Evolutionary conservation across 148 eudicot species (phyloP), one percentile per base, ranked within the genome.

Genomic region (Diospyros lotus): DNA sequence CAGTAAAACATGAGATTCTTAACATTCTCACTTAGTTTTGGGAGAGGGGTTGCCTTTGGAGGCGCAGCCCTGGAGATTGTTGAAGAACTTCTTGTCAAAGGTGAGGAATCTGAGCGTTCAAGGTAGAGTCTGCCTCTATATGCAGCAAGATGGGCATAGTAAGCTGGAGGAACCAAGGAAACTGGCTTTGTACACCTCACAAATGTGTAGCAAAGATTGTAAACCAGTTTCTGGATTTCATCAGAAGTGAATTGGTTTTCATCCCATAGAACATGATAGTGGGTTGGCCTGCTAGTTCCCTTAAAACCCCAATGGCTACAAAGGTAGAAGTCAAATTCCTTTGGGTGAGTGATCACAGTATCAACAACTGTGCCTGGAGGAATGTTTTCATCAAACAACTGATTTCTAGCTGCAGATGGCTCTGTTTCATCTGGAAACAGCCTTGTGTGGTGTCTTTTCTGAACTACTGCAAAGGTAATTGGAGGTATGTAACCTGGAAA

Each of bases 351-450:
- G 70, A 94, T 87, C 85, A 92, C 89, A 0, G 90, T 85, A 63
- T 94, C 98, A 7, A 94, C 98, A 1, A 94, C 97, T 0, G 98
- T 94, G 3, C 98, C 98, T 0, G 98, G 97, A 18, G 95, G 91
- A 14, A 90, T 63, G 73, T 94, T 94, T 28, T 92, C 93, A n/a
- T 91, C 81, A 0, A 39, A 64, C 15, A 81, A 78, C 10, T 83
- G 82, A 41, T 9, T 73, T 54, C 75, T 80, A 2, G 51, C 62
- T 2, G 76, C 55, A 71, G 73, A 46, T 18, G 87, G 85, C 53
- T 86, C 82, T 12, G 69, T 79, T 80, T 84, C 94, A 50, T 84
- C 83, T 0, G 89, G 92, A 72, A 94, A 94, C 18, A 94, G 62
- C 69, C 97, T 85, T 15, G 98, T 92, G 66, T 94, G 98, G 75